These are phyloP conservation scores for Russula virescens DNA, from an alignment of 768 basidiomycete species.

Conservation along the genomic window DNA sequence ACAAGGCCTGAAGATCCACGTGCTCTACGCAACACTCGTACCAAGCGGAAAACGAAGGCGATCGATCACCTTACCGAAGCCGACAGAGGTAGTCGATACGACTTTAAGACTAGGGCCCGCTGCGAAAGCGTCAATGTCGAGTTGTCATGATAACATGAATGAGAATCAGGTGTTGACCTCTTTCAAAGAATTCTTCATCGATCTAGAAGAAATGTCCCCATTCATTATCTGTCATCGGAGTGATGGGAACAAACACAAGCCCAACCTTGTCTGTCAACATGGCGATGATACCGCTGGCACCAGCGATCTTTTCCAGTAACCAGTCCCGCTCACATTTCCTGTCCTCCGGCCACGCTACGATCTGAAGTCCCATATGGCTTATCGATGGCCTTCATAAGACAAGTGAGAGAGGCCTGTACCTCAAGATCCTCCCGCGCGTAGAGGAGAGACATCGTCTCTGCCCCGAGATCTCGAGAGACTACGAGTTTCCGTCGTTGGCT, in stretches of 20 bases:
- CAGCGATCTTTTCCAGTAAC: conserved; percentile 68
- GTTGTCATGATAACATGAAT: not conserved
- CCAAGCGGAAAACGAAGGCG: not conserved
- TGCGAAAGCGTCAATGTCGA: conserved; percentile 26
- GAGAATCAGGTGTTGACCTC: conserved; percentile 32
- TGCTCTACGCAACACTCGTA: conserved; percentile 56
- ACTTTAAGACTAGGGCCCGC: conserved; percentile 72
- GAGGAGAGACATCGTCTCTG: conserved; percentile 56
- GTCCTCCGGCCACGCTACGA: conserved; percentile 51
- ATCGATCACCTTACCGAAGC: conserved; percentile 52
- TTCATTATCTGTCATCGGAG: conserved; percentile 14
- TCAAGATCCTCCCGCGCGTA: conserved; percentile 47
- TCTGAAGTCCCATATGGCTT: conserved; percentile 28
- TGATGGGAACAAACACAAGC: conserved; percentile 3
- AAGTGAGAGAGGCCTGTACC: conserved; percentile 31
- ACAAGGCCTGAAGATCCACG: conserved; percentile 55
- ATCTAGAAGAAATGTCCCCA: conserved; percentile 40
- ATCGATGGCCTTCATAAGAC: not conserved
- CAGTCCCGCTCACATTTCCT: conserved; percentile 54
- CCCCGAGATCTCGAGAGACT: conserved; percentile 55
- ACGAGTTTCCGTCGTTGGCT: conserved; percentile 40
- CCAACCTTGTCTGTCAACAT: conserved; percentile 68
- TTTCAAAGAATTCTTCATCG: conserved; percentile 64
- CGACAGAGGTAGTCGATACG: conserved; percentile 93
- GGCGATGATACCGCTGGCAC: conserved; percentile 51